Base-by-base conservation (phyloP, 2,329 filamentous ascomycete genomes). In the Dothideomycetes sp. region DNA sequence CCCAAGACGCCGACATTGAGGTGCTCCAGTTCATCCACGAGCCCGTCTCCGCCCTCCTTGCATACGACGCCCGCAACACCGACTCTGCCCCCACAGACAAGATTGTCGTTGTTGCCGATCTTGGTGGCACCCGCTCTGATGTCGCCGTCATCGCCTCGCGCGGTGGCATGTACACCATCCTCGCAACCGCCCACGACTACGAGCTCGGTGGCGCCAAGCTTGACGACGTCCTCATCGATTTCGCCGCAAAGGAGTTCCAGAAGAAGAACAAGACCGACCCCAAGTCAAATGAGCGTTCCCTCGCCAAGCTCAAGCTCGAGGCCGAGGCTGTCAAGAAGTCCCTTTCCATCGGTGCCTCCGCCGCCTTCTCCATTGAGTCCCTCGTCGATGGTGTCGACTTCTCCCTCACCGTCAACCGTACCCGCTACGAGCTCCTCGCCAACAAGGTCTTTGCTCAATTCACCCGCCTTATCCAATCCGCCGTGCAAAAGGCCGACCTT, bases 231-330 rank as follows among this genome's bases (percentile, higher is more conserved):
- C 73, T 98, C 43, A 84, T 94, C 60, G 89, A 98, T 60, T 81
- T 95, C 71, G 95, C 96, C 53, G 84, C 89, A 52, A 98, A 98
- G 73, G 91, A 98, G 65, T 98, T 98, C 68, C 75, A 91, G 57
- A 96, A 98, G 77, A 94, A 94, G 74, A 77, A 96, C 75, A 81
- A 80, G 68, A 77, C 77, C 42, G 91, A 96, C 62, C 91, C 91
- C 16, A 77, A 88, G 51, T 74, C 80, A 57, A 85, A 91, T 59
- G 72, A 80, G 40, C 80, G 80, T 54, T 82, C 83, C 53, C 68
- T 95, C 52, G 88, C 91, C 45, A 98, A 96, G 74, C 71, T 98
- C 50, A 89, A 86, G 64, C 73, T 87, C 35, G 91, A 96, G 69
- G 76, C 86, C 48, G 91, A 98, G 67, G 75, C 80, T 36, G 81